Percentiles rank a stretch among this genome's conserved stretches.
Conservation (phyloP, 805 yeast genomes). For the Sugiyamaella chiloensis region DNA sequence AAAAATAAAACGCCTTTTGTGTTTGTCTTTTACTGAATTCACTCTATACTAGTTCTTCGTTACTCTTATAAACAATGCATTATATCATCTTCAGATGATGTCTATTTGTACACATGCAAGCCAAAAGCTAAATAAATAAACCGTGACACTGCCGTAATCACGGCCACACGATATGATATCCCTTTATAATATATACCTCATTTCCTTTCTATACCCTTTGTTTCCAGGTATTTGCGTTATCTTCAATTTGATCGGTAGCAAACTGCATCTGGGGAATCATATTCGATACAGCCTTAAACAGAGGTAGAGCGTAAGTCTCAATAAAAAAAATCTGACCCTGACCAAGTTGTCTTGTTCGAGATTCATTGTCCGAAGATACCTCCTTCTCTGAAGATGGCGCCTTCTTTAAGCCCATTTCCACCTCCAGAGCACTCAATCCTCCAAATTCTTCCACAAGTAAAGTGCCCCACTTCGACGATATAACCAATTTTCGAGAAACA, state of each 20-base stretch:
- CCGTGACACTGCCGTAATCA: too few species aligned
- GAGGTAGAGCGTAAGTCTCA: slow-evolving; percentile 70
- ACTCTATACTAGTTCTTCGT: too few species aligned
- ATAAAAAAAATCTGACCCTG: slow-evolving; percentile 82
- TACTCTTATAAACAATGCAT: too few species aligned
- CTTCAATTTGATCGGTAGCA: slow-evolving; percentile 23
- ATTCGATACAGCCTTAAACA: slow-evolving; percentile 62
- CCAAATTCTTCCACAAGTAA: slow-evolving; percentile 74
- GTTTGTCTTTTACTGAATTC: too few species aligned
- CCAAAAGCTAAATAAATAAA: not conserved
- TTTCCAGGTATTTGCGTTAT: slow-evolving; percentile 17
- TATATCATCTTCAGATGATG: too few species aligned
- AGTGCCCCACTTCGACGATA: slow-evolving; percentile 83
- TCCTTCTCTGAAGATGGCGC: slow-evolving; percentile 10
- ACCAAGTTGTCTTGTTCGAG: slow-evolving; percentile 38
- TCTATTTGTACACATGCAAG: not conserved
- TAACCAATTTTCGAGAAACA: slow-evolving; percentile 73
- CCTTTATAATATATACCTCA: too few species aligned
- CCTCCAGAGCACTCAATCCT: slow-evolving; percentile 58
- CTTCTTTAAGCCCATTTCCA: slow-evolving; percentile 28
- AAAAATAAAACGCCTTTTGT: too few species aligned
- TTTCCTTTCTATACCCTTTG: not conserved
- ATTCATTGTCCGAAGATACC: not conserved
- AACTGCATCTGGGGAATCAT: slow-evolving; percentile 47
- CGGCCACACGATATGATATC: too few species aligned